Percentiles rank a stretch among this genome's conserved stretches.
These are phyloP conservation scores for Clavispora asparagi DNA, from an alignment of 805 yeast genomes.

Conservation along the genomic window DNA sequence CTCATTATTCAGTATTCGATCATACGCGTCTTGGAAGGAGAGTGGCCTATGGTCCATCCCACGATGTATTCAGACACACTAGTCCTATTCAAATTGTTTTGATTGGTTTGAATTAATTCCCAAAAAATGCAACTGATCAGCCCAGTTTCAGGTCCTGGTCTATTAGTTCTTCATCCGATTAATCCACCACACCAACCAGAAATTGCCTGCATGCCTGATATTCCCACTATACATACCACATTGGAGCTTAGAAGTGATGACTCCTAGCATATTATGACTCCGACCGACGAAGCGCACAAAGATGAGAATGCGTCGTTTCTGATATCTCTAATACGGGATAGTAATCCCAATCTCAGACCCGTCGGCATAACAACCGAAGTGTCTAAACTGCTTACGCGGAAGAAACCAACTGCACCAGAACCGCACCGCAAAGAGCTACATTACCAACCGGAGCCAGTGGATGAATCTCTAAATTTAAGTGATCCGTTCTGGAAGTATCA, in stretches of 20 bases:
- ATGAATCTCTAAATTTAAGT: background rate
- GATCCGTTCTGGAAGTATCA: constrained; percentile 60
- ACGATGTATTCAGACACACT: no score
- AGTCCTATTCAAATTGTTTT: no score
- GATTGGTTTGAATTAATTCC: no score
- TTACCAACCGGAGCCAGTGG: background rate
- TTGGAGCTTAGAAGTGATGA: background rate
- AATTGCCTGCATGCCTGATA: no score
- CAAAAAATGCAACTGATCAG: no score
- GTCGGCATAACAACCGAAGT: background rate
- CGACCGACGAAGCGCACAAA: background rate
- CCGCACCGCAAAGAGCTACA: background rate
- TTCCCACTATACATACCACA: background rate
- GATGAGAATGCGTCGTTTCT: background rate
- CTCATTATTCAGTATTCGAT: no score
- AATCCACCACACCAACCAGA: no score
- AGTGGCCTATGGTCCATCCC: no score
- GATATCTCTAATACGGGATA: background rate
- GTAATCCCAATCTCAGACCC: constrained; percentile 1
- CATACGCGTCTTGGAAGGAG: no score
- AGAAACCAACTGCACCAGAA: constrained; percentile 7
- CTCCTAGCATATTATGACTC: background rate
- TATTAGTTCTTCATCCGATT: no score
- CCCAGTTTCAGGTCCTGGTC: no score
- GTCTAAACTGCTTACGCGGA: constrained; percentile 2